Evolutionary conservation across 345 rosid genomes (phyloP).

Genomic region (Brassica incana): DNA sequence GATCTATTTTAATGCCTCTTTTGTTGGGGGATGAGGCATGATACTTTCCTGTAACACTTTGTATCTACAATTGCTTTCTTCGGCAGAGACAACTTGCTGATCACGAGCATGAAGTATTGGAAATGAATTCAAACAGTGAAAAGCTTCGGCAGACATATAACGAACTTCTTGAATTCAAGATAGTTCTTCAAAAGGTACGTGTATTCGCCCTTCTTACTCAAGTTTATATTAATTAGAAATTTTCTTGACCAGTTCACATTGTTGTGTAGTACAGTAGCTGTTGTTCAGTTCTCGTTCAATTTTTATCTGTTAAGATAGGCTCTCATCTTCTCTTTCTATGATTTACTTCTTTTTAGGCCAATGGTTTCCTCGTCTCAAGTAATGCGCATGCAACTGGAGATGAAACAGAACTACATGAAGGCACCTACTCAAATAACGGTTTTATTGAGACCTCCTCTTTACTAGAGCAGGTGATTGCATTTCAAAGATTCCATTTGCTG

Average conservation of each 20-base stretch:
- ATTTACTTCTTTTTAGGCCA: slow-evolving; percentile 56
- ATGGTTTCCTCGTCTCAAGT: slow-evolving; percentile 76
- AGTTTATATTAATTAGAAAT: slow-evolving; percentile 1
- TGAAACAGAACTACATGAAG: slow-evolving; percentile 81
- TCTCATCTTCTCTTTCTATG: slow-evolving; percentile 18
- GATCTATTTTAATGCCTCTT: not conserved
- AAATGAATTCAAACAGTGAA: slow-evolving; percentile 92
- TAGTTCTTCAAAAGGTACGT: slow-evolving; percentile 84
- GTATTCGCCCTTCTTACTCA: slow-evolving; percentile 13
- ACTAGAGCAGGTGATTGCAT: slow-evolving; percentile 71
- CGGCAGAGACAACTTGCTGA: slow-evolving; percentile 80
- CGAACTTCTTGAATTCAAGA: slow-evolving; percentile 92
- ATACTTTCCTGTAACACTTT: not conserved
- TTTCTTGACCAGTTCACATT: not conserved
- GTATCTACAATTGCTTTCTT: slow-evolving; percentile 32
- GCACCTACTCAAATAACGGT: slow-evolving; percentile 49
- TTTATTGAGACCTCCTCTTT: slow-evolving; percentile 63
- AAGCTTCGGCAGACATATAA: slow-evolving; percentile 82
- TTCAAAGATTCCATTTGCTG: slow-evolving; percentile 15
- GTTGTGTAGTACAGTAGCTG: not conserved
- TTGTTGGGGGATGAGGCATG: not conserved
- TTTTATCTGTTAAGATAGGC: not conserved
- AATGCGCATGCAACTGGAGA: slow-evolving; percentile 60
- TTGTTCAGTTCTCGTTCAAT: slow-evolving; percentile 4
- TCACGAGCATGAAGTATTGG: slow-evolving; percentile 87